Conservation (phyloP, 768 basidiomycete species). For the Tulasnella sp. region DNA sequence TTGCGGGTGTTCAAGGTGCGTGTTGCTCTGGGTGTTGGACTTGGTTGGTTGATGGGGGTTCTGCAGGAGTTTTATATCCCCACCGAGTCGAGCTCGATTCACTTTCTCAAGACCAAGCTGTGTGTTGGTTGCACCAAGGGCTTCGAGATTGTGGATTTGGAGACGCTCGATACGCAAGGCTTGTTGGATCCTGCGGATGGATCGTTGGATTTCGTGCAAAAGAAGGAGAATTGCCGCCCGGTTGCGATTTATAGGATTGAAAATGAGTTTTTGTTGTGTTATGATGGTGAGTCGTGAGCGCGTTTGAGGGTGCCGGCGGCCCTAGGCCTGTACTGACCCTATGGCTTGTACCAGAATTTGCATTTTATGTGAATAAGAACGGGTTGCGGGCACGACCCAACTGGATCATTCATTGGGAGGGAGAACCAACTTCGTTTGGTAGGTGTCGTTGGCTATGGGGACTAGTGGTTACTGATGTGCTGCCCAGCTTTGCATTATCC, state of each 20-base stretch:
- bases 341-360: constrained; percentile 69
- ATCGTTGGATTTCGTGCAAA: constrained; percentile 85
- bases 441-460: constrained; percentile 26
- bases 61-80: constrained; percentile 95
- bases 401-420: constrained; percentile 97
- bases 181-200: constrained; percentile 85
- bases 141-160: constrained; percentile 96
- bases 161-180: constrained; percentile 93
- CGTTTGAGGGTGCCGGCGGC: too few relatives aligned
- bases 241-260: constrained; percentile 96
- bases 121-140: constrained; percentile 96
- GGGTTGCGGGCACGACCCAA: constrained; percentile 81
- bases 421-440: constrained; percentile 89
- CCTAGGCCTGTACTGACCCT: background rate
- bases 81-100: constrained; percentile 90
- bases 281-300: constrained; percentile 59
- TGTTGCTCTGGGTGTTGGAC: background rate
- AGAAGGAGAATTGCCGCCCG: constrained; percentile 74
- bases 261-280: constrained; percentile 93
- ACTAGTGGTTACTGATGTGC: too few relatives aligned
- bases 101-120: constrained; percentile 92
- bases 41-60: background rate
- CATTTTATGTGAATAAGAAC: constrained; percentile 96
- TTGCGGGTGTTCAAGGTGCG: constrained; percentile 78
- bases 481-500: constrained; percentile 84